Base-by-base conservation (phyloP, 306 rosid genomes). In the Abrus pulchellus region DNA sequence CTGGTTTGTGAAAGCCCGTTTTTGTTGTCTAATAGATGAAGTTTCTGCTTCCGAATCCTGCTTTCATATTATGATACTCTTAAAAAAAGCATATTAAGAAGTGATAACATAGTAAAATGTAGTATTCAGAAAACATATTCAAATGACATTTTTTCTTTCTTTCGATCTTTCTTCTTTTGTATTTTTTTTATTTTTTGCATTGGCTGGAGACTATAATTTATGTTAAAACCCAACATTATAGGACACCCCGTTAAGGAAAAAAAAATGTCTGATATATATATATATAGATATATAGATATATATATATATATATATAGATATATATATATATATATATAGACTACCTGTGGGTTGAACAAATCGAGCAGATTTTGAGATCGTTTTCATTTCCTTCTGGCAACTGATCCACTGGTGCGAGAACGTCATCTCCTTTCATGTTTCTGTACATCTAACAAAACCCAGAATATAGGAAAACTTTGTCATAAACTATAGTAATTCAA, bases 371-470 rank as follows among this genome's bases (percentile, higher is more conserved):
- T 47, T 65, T 47, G 53, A 33, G 47, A 48, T 83, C 76, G 9
- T 59, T 13, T 45, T 27, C 64, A 67, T 69, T 60, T 68, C 33
- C 74, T 69, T 75, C 62, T 33, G 29, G 47, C 47, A 52, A 9
- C 43, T 75, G 66, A 57, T 75, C 56, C 40, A 8, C 44, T 65
- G 64, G 47, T 20, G 47, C 32, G 0, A 75, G 27, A 4, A 48
- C 48, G 27, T 45, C 49, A 20, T 57, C 65, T 5, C 53, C 86
- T 63, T 79, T 84, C 66, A 53, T 8, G 70, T 79, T 84, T 75
- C 90, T 86, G 53, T 86, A 86, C 92, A 89, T 89, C 92, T 89
- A 28, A 36, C n/a, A 60, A 75, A 52, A 75, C 52, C 43, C 34
- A 61, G 5, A 36, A 64, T 75, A 29, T 56, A 41, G 4, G 4